phyloP scores from a whole-genome alignment of 2,329 filamentous ascomycete genomes.

The Arthrobotrys iridis region DNA sequence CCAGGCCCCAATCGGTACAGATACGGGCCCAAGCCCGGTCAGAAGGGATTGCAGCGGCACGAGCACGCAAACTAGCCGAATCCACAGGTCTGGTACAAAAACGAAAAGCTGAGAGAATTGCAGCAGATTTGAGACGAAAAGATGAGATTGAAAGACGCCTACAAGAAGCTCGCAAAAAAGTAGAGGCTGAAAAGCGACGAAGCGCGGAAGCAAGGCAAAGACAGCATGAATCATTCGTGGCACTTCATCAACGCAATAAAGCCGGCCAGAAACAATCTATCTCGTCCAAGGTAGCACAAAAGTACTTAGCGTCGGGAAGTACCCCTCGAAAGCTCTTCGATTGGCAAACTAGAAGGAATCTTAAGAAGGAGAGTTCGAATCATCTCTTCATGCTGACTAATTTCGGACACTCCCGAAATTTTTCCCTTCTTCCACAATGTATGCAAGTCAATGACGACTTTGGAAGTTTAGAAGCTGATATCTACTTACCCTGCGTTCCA shows the following conservation, averaged over 20 bases:
- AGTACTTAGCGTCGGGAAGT: background rate
- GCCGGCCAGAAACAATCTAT: background rate
- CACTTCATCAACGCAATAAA: slow-evolving; percentile 25
- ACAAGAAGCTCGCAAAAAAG: slow-evolving; percentile 44
- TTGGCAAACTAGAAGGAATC: slow-evolving; percentile 28
- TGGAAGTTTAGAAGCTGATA: slow-evolving; percentile 20
- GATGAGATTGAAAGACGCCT: slow-evolving; percentile 19
- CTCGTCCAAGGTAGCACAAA: background rate
- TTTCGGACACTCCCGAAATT: slow-evolving; percentile 27
- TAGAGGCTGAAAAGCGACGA: slow-evolving; percentile 37
- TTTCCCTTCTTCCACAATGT: slow-evolving; percentile 28
- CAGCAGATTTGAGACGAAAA: slow-evolving; percentile 14
- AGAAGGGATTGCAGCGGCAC: slow-evolving; percentile 18
- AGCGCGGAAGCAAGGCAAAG: slow-evolving; percentile 18
- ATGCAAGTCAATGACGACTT: slow-evolving; percentile 41
- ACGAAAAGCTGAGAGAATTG: slow-evolving; percentile 31
- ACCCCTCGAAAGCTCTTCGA: slow-evolving; percentile 33
- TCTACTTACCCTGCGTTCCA: slow-evolving; percentile 39
- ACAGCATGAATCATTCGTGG: slow-evolving; percentile 33
- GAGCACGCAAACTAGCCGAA: slow-evolving; percentile 28
- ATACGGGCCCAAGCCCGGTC: slow-evolving; percentile 12
- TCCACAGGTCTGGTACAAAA: slow-evolving; percentile 24
- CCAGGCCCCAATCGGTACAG: background rate
- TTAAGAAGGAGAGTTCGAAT: slow-evolving; percentile 21
- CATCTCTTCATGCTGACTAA: slow-evolving; percentile 34